Evolutionary conservation across 257 asterid genomes (phyloP), one percentile per base, ranked within the genome.

Genomic region (Echites panduratus): DNA sequence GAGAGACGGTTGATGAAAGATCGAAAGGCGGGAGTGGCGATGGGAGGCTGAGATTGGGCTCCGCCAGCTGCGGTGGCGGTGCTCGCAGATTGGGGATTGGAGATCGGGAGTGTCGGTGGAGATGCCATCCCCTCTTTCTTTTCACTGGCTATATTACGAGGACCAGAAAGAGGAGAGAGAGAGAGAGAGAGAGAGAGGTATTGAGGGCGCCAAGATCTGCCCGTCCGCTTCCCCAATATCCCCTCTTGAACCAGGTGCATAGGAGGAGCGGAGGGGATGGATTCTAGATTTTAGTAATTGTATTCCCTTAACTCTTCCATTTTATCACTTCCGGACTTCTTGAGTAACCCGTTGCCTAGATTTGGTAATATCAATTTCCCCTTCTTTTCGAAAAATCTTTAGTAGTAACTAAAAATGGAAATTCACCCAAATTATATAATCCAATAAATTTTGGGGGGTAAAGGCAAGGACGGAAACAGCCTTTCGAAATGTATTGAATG

Each of bases 11-110:
- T 78, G 49, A 92, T 66, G 79, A 89, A 92, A 40, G 89, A 74
- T 69, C 92, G 93, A 78, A 89, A 89, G 80, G 98, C 96, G 3
- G 96, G 96, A 16, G 96, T 88, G 69, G 94, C 85, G 67, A 85
- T 77, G 27, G 92, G 85, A 4, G 85, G 73, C 32, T 81, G 79
- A 54, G 82, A 40, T 40, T 75, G 75, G 32, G 70, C 38, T 1
- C 73, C 70, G 17, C 54, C 81, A 40, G 71, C 0, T 53, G 59
- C 35, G 78, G 76, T 43, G 78, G 76, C 72, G 24, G 91, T 68
- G 52, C 22, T 64, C 67, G 87, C 84, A 12, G 92, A 76, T 70
- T 88, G 96, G 7, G 84, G 79, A 71, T 73, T 86, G 24, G 96
- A 84, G 90, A 91, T 88, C 66, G 95, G 96, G 49, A 92, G 91